Base-by-base conservation (phyloP, 2,329 filamentous ascomycete species). In the Penicillium decumbens region DNA sequence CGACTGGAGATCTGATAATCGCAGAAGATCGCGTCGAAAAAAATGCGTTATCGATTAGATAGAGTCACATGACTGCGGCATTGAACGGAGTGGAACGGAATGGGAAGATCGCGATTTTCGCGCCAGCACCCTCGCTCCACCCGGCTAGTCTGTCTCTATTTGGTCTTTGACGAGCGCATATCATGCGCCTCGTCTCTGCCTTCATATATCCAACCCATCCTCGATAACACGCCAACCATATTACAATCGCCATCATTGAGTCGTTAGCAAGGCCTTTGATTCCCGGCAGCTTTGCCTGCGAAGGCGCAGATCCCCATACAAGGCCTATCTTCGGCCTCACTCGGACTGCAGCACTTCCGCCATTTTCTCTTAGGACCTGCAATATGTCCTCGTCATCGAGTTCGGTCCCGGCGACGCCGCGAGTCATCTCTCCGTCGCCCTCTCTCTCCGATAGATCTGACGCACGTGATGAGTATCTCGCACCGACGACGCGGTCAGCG, bases 401-500 rank as follows among this genome's bases (percentile, higher is more conserved):
- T 56, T 75, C 77, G 59, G 76, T 93, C 50, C 90, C 91, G 49
- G 80, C 80, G 49, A 93, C 87, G 49, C 90, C 90, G 63, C 85
- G 89, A 65, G 88, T 96, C 60, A 95, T 93, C 60, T 95, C 89
- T 10, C 90, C 91, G 35, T 93, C 89, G 47, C 90, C 91, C 35
- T 85, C 87, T 2, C 83, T 83, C 1, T 77, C 76, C 54, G 74
- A 77, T 37, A 56, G 69, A 65, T 65, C 60, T 20, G 71, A 73
- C 50, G 65, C 65, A 37, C 77, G 77, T 57, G 79, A 85, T 65
- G 79, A 79, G 53, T 84, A 95, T 70, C 83, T 82, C 57, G 87
- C 83, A 8, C 89, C 89, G 5, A 78, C 84, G 53, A 95, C 89
- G 54, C 83, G 89, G 61, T 92, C 89, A 29, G 84, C 83, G 45